Evolutionary conservation across 108 stramenopile species (phyloP).

Genomic region (Skeletonema potamos): DNA sequence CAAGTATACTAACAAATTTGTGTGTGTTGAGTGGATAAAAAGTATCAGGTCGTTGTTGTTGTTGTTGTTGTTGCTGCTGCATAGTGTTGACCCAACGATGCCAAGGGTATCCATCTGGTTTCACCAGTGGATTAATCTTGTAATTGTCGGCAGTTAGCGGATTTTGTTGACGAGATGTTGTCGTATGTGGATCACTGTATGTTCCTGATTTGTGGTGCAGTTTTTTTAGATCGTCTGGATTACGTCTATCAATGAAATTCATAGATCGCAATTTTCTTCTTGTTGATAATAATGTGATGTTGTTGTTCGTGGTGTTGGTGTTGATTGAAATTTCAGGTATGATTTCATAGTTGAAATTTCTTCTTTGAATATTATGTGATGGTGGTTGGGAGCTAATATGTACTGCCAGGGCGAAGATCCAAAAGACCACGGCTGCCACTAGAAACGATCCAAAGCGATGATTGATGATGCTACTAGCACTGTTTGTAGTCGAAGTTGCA

Average conservation of each 20-base stretch:
- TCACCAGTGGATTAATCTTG: conserved; percentile 12
- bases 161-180: conserved; percentile 1
- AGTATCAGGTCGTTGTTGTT: not conserved
- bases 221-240: not conserved
- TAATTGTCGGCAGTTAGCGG: conserved; percentile 1
- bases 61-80: not conserved
- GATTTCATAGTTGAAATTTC: not conserved
- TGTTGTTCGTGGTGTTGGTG: not conserved
- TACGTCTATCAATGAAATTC: not conserved
- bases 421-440: not conserved
- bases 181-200: conserved; percentile 18
- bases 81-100: conserved; percentile 28
- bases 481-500: not conserved
- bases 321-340: not conserved
- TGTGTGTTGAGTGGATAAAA: conserved; percentile 20
- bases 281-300: not conserved
- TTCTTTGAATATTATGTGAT: not conserved
- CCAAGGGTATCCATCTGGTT: conserved; percentile 39
- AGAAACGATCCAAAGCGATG: not conserved
- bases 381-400: not conserved
- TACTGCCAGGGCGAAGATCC: not conserved
- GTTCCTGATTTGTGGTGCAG: not conserved
- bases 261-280: not conserved
- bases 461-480: not conserved
- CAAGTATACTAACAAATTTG: conserved; percentile 22